Conservation (phyloP, 495 filamentous ascomycete species). For the Trichodelitschia bisporula region DNA sequence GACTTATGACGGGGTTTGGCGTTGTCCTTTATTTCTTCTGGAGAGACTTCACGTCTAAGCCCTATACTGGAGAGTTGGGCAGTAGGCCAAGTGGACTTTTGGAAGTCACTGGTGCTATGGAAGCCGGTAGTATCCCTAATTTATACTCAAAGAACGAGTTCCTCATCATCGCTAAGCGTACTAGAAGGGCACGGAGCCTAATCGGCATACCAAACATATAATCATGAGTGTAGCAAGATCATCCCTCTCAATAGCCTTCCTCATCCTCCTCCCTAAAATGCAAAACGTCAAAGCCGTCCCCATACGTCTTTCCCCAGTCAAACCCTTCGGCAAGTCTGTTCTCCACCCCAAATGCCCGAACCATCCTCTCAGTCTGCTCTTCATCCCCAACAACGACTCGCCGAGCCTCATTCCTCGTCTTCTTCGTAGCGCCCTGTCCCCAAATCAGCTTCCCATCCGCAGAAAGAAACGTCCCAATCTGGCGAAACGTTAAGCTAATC, state of each 20-base stretch:
- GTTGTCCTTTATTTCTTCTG: no score
- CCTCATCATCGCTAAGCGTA: no score
- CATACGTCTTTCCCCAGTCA: constrained; percentile 60
- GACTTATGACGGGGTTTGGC: no score
- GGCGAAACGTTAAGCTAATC: constrained; percentile 81
- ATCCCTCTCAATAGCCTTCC: background rate
- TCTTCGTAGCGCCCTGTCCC: constrained; percentile 69
- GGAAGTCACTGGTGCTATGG: no score
- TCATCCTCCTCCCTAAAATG: constrained; percentile 34
- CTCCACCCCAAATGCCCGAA: constrained; percentile 64
- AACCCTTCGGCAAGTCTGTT: constrained; percentile 53
- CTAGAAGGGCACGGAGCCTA: no score
- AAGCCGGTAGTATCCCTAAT: no score
- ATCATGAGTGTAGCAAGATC: background rate
- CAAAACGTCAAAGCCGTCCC: constrained; percentile 65
- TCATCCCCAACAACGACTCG: constrained; percentile 43
- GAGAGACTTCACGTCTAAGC: no score
- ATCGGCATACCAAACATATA: no score
- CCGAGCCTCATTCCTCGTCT: constrained; percentile 29
- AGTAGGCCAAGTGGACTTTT: no score
- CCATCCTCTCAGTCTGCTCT: constrained; percentile 37
- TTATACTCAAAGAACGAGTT: no score
- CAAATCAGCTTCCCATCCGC: constrained; percentile 41
- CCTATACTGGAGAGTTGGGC: no score
- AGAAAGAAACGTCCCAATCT: constrained; percentile 66